A percentile compares a stretch with the other conserved stretches of the same genome.
These are phyloP conservation scores for Hansenula sp. DNA, from an alignment of 1,139 yeast genomes.

Conservation along the genomic window DNA sequence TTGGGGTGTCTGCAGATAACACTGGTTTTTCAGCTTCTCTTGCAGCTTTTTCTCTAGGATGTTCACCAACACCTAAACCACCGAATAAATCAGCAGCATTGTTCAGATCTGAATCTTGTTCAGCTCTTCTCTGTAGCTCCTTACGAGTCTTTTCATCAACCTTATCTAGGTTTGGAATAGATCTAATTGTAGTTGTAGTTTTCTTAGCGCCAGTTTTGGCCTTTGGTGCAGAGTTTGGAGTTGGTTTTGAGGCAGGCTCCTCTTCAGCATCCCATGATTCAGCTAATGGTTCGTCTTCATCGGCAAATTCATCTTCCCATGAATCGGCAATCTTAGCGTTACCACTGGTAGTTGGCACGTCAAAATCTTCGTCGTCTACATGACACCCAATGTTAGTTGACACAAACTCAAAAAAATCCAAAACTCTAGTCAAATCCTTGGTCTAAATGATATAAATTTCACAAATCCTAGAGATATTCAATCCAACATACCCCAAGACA, in stretches of 20 bases:
- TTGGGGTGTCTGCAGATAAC: constrained; percentile 64
- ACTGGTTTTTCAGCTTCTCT: constrained; percentile 37
- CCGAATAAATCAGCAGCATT: constrained; percentile 93
- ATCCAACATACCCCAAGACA: neutral
- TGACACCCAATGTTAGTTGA: neutral
- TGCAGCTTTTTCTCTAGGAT: constrained; percentile 65
- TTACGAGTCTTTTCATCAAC: constrained; percentile 65
- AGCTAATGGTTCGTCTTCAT: constrained; percentile 66
- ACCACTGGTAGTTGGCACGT: constrained; percentile 49
- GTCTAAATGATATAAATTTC: neutral
- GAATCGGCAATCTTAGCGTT: constrained; percentile 55
- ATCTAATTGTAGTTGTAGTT: constrained; percentile 33
- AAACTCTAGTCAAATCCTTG: neutral
- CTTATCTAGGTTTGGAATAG: constrained; percentile 41
- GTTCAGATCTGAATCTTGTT: constrained; percentile 79
- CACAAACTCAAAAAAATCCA: neutral
- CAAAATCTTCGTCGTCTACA: constrained; percentile 85
- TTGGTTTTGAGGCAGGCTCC: constrained; percentile 34
- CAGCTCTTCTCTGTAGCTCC: constrained; percentile 74
- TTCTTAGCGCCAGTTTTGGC: constrained; percentile 26
- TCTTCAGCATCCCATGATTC: constrained; percentile 90
- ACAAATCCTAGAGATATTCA: neutral
- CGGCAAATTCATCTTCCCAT: constrained; percentile 75
- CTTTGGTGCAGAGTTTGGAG: constrained; percentile 26
- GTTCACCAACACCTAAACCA: constrained; percentile 73